phyloP scores from a whole-genome alignment of 2,329 filamentous ascomycete species.

The Aspergillus hortae region DNA sequence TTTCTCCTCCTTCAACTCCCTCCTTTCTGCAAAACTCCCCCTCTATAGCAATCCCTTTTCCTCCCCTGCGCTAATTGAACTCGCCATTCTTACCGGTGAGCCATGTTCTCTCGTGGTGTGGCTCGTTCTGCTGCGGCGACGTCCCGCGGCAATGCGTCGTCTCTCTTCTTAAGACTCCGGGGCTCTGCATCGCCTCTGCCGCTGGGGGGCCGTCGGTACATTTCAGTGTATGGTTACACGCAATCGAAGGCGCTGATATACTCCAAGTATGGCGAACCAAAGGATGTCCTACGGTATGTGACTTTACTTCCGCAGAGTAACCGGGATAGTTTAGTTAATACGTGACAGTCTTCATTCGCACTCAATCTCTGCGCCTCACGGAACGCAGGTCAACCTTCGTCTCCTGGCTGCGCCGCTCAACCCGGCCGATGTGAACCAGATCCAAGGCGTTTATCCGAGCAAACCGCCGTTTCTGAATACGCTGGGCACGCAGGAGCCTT shows the following conservation, averaged over 20 bases:
- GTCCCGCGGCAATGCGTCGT: constrained; percentile 9
- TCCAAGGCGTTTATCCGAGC: constrained; percentile 92
- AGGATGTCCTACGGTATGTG: constrained; percentile 44
- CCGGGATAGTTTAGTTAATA: neutral
- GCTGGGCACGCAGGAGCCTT: constrained; percentile 72
- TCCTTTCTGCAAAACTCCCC: neutral
- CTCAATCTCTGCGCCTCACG: constrained; percentile 50
- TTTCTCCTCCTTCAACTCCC: neutral
- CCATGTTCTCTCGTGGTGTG: constrained; percentile 28
- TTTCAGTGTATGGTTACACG: constrained; percentile 49
- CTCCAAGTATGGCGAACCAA: constrained; percentile 46
- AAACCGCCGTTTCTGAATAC: constrained; percentile 72
- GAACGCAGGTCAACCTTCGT: constrained; percentile 70
- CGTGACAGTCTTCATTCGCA: constrained; percentile 42
- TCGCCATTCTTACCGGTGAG: neutral
- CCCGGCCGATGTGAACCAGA: constrained; percentile 95
- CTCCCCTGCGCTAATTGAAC: neutral
- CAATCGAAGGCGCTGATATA: constrained; percentile 49
- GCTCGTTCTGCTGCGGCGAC: constrained; percentile 19
- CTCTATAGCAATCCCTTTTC: neutral
- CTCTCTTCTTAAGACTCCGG: constrained; percentile 11
- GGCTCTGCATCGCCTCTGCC: constrained; percentile 7
- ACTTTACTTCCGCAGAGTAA: neutral
- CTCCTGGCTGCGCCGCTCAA: constrained; percentile 91
- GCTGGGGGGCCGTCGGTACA: constrained; percentile 28